A percentile compares a stretch with the other conserved stretches of the same genome.
phyloP scores from a whole-genome alignment of 2,329 filamentous ascomycete genomes.

The Fusarium floridanum region DNA sequence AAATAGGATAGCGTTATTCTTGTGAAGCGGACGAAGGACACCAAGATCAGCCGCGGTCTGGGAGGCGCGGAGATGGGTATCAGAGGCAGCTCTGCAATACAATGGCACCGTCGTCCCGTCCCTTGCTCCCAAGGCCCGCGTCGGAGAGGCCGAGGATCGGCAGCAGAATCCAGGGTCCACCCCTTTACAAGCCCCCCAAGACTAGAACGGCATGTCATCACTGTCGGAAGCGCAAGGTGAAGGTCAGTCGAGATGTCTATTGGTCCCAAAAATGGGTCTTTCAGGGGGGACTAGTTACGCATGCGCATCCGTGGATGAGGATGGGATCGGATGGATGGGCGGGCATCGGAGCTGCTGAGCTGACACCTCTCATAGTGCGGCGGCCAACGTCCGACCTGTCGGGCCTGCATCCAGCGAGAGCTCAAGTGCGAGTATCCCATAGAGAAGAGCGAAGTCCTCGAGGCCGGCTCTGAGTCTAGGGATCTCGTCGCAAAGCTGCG shows the following conservation, averaged over 20 bases:
- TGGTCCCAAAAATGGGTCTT: neutral
- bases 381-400: neutral
- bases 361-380: neutral
- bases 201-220: neutral
- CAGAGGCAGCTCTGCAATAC: neutral
- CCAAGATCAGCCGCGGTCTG: too few species aligned
- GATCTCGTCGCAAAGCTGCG: neutral
- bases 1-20: too few species aligned
- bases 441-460: neutral
- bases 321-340: neutral
- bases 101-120: neutral
- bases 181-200: neutral
- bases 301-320: neutral
- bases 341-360: neutral
- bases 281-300: neutral
- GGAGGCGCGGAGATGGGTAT: too few species aligned
- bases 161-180: neutral
- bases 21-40: too few species aligned
- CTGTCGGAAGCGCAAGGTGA: conserved; percentile 1
- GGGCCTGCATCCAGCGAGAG: neutral
- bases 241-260: neutral
- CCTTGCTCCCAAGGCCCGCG: neutral
- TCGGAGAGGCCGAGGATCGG: neutral
- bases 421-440: neutral
- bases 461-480: neutral